Evolutionary conservation across 2,329 filamentous ascomycete genomes (phyloP), one percentile per base, ranked within the genome.

Genomic region (Phoma sp.): DNA sequence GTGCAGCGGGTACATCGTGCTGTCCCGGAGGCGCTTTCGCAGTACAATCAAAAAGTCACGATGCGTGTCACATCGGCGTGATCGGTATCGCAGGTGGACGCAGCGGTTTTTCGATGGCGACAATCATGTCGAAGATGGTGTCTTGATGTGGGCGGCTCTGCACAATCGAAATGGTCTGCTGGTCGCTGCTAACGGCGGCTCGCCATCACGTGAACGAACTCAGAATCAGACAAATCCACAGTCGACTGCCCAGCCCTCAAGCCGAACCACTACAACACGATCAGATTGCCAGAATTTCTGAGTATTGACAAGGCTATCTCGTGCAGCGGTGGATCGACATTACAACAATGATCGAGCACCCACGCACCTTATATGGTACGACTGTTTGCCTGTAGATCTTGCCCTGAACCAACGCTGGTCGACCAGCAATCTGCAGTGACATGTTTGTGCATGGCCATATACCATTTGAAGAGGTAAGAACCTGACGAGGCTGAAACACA

Each of bases 1-100:
- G 57, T 39, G 50, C 57, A 50, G 49, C 44, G 50, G 35, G 43
- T 29, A 32, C 39, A 55, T 61, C 35, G 60, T 55, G 31, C 25
- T 22, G 19, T 39, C 43, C n/a, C 22, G 19, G 36, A 36, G 37
- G n/a, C 41, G 33, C n/a, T 38, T n/a, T 43, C 43, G 25, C 33
- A 6, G 9, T 32, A 10, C 13, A 17, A 17, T 27, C 39, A 29
- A 17, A 25, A 17, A 6, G 6, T 13, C 37, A 29, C 15, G 27
- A 22, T 31, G 21, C 13, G 27, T 21, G 43, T 12, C 25, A 12
- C 12, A 22, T 37, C 43, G 47, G 41, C 33, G n/a, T 35, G n/a
- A 43, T 35, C 25, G 46, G 31, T 55, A 37, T 55, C 32, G 32
- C n/a, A 22, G 33, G n/a, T 21, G 21, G 21, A 12, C 19, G 33